Percentiles rank a stretch among this genome's conserved stretches.
Conservation (phyloP, 768 basidiomycete genomes). For the Suillus variegatus region DNA sequence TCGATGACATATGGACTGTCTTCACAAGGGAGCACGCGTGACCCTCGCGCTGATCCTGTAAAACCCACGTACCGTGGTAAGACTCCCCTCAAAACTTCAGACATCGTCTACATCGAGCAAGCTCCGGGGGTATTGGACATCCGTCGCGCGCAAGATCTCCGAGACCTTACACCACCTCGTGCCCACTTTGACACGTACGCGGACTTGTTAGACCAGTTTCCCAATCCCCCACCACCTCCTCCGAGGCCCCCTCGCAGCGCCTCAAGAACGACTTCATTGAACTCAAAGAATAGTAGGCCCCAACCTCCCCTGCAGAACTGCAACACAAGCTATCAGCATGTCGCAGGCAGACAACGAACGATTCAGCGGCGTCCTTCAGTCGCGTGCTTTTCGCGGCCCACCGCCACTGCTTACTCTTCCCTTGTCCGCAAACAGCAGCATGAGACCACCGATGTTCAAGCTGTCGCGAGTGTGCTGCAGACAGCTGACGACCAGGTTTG, state of each 20-base stretch:
- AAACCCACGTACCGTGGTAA: slow-evolving; percentile 13
- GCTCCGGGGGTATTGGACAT: slow-evolving; percentile 7
- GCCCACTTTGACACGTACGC: slow-evolving; percentile 1
- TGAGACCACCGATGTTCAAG: background rate
- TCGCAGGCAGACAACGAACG: background rate
- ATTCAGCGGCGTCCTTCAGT: background rate
- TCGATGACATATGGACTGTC: slow-evolving; percentile 13
- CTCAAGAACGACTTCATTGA: slow-evolving; percentile 7
- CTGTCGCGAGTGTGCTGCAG: background rate
- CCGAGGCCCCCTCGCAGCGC: slow-evolving; percentile 11
- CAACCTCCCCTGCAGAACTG: background rate
- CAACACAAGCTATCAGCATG: background rate
- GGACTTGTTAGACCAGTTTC: slow-evolving; percentile 16
- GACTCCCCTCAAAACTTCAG: slow-evolving; percentile 12
- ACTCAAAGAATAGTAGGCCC: background rate
- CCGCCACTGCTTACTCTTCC: slow-evolving; percentile 6
- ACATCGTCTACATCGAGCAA: slow-evolving; percentile 11
- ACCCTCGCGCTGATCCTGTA: background rate
- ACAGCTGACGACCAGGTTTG: background rate
- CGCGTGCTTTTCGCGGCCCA: background rate
- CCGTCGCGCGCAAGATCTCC: background rate
- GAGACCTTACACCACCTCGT: background rate
- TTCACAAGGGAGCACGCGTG: background rate
- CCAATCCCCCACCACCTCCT: slow-evolving; percentile 10
- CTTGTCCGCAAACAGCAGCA: slow-evolving; percentile 1